Evolutionary conservation across 345 rosid species (phyloP), one percentile per base, ranked within the genome.

Genomic region (Boechera stricta): DNA sequence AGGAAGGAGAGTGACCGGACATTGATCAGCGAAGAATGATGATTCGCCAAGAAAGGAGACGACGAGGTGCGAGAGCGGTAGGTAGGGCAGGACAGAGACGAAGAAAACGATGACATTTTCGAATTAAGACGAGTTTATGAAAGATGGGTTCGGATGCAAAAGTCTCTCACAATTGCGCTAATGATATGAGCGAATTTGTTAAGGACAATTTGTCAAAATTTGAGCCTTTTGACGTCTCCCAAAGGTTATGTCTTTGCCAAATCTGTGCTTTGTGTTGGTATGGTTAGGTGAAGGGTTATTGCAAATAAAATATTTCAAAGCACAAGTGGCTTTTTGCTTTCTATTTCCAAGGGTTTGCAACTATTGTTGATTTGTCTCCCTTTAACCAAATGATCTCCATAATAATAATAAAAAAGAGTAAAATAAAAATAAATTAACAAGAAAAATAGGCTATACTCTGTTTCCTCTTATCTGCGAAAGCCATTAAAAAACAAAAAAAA

Each of bases 1-100:
- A 76, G 78, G 77, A 77, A 83, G 13, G 86, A 81, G 64, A 69
- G 76, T n/a, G 85, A n/a, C 13, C 83, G 83, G 45, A 67, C 53
- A 29, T 42, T 71, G 86, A 81, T 56, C 72, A 81, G 57, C 9
- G 77, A 54, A 33, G 56, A 26, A 26, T 54, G 71, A 21, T 53
- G 71, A 44, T 32, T 55, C 9, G 65, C 32, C 28, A 65, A 32
- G 78, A 74, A 55, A 5, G 78, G 57, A 63, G 62, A 31, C 13
- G 82, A 85, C 13, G 81, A 85, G 67, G 81, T 78, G 45, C 32
- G 26, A 26, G 48, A 47, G 28, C 57, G 42, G 38, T 39, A 38
- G 51, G 69, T 51, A 7, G 69, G 59, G 61, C 41, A 65, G 32
- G 76, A 72, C 61, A 62, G 52, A 51, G 69, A 51, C 33, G 69